Evolutionary conservation across 129 eudicot species (phyloP), one percentile per base, ranked within the genome.

Genomic region (Deinandra increscens): DNA sequence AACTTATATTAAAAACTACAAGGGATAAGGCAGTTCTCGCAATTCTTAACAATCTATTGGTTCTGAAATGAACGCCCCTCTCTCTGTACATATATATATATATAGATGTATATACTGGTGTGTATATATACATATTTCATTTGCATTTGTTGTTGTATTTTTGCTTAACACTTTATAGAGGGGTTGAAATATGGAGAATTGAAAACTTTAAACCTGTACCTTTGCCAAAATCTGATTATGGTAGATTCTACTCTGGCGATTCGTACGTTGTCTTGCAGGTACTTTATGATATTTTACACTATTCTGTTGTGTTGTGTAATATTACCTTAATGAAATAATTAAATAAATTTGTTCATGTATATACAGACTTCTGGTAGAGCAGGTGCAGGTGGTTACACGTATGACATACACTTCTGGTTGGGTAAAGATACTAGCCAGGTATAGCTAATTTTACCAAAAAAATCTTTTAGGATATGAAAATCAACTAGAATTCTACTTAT

Each of bases 391-490:
- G 17, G 14, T 66, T 66, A 26, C 31, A 1, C 70, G 60, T 83
- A 72, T 60, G 91, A 87, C 68, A 82, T 87, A 78, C 97, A 90
- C 80, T 90, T 82, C 74, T 90, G 97, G 97, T 83, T 84, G 42
- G 97, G 97, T 44, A 92, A 88, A 76, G 98, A 92, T 83, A 92
- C 98, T 64, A 92, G 96, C 80, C 89, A 88, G 88, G 96, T 88
- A 77, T 14, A 26, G 11, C 49, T 11, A 44, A 44, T 44, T 44
- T 36, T 9, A 41, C n/a, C 45, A 41, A 41, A 41, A 10, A 7
- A 39, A 0, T 39, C 9, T 7, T 39, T 7, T 39, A 12, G 7
- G 31, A 26, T 26, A 26, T 26, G 31, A 26, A 26, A 26, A 26
- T 26, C 31, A 26, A 26, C 31, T 26, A 26, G 31, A 26, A 26